Evolutionary conservation across 2,329 filamentous ascomycete species (phyloP).

Genomic region (Dendrostoma leiphaemia): DNA sequence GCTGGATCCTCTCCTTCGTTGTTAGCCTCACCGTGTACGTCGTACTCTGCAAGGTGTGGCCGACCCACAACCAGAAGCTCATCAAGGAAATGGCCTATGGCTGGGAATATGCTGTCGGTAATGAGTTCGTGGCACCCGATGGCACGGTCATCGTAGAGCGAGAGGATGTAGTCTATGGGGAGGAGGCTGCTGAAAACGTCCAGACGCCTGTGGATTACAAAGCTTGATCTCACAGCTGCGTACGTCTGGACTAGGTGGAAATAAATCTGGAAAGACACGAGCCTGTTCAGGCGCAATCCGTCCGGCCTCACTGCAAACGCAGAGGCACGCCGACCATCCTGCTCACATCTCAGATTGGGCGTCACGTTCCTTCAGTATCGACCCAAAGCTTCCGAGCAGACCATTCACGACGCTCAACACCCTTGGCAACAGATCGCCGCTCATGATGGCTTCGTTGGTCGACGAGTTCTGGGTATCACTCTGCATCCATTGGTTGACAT

Average conservation of each 20-base stretch:
- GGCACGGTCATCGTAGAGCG: constrained; percentile 11
- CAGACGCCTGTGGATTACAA: constrained; percentile 1
- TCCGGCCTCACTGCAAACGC: too few relatives aligned
- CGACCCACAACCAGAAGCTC: constrained; percentile 8
- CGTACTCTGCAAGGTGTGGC: constrained; percentile 32
- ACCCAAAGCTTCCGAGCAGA: too few relatives aligned
- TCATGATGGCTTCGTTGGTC: too few relatives aligned
- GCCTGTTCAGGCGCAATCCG: too few relatives aligned
- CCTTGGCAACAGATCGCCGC: neutral
- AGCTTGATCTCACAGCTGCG: neutral
- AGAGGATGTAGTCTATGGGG: constrained; percentile 1
- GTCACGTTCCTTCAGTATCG: too few relatives aligned
- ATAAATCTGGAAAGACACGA: too few relatives aligned
- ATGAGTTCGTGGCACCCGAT: constrained; percentile 12
- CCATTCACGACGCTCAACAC: neutral
- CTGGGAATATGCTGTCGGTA: constrained; percentile 10
- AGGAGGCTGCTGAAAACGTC: constrained; percentile 3
- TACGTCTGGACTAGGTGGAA: too few relatives aligned
- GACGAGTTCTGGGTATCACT: neutral
- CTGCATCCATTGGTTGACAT: neutral
- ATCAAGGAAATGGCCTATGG: constrained; percentile 11
- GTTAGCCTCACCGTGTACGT: constrained; percentile 32
- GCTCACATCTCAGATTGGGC: too few relatives aligned
- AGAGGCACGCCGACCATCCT: too few relatives aligned
- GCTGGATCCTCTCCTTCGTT: constrained; percentile 33